A percentile compares a stretch with the other conserved stretches of the same genome.
These are phyloP conservation scores for Solanum tacnaense DNA, from an alignment of 257 asterid genomes.

Conservation along the genomic window DNA sequence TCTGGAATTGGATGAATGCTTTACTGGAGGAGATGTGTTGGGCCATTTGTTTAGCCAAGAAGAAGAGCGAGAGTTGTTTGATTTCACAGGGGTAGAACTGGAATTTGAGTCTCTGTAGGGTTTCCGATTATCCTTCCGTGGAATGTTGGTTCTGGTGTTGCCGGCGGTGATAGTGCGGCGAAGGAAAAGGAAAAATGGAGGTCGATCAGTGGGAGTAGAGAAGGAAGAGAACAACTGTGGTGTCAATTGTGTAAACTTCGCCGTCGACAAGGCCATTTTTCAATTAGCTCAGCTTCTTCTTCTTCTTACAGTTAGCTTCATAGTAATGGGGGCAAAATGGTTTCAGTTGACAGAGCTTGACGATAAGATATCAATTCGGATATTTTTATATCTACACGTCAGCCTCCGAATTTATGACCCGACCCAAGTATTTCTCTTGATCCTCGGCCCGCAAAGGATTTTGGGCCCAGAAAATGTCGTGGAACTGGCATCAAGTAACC, in stretches of 20 bases:
- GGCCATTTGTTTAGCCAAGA: slow-evolving; percentile 84
- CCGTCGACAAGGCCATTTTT: slow-evolving; percentile 51
- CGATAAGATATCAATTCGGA: slow-evolving; percentile 18
- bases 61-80: slow-evolving; percentile 10
- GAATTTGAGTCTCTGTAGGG: slow-evolving; percentile 16
- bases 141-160: slow-evolving; percentile 19
- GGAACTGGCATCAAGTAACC: background rate
- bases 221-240: slow-evolving; percentile 38
- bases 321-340: background rate
- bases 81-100: background rate
- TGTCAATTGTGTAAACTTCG: slow-evolving; percentile 61
- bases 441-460: background rate
- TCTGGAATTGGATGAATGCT: background rate
- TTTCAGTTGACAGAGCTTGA: slow-evolving; percentile 15
- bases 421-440: background rate
- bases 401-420: background rate
- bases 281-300: background rate
- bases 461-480: background rate
- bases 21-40: slow-evolving; percentile 12
- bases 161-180: slow-evolving; percentile 25
- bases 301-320: slow-evolving; percentile 2
- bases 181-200: slow-evolving; percentile 16
- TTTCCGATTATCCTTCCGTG: background rate
- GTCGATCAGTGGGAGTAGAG: slow-evolving; percentile 25
- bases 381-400: background rate